A percentile compares a stretch with the other conserved stretches of the same genome.
These are phyloP conservation scores for Tetracladium setigerum DNA, from an alignment of 495 filamentous ascomycete genomes.

Conservation along the genomic window DNA sequence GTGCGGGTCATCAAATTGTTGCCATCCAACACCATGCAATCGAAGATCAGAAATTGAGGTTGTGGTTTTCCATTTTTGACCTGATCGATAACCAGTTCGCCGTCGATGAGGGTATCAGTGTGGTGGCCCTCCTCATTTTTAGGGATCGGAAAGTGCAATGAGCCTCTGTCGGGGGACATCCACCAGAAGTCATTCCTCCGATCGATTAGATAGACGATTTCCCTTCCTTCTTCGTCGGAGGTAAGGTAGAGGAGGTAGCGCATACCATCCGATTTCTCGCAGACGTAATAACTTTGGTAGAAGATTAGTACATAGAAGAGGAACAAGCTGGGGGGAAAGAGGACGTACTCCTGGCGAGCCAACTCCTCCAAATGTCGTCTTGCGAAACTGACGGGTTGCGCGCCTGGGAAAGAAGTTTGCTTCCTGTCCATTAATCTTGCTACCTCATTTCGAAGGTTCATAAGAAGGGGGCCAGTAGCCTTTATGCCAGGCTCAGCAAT, in stretches of 20 bases:
- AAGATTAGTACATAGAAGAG: not conserved
- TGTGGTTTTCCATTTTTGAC: constrained; percentile 51
- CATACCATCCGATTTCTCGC: constrained; percentile 96
- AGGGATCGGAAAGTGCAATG: constrained; percentile 72
- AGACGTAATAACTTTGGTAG: constrained; percentile 74
- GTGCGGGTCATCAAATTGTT: constrained; percentile 66
- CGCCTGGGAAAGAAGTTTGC: constrained; percentile 70
- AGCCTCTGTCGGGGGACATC: constrained; percentile 34
- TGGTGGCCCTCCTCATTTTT: constrained; percentile 61
- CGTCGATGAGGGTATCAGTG: constrained; percentile 76
- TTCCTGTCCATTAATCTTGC: constrained; percentile 64
- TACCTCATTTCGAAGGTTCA: constrained; percentile 63
- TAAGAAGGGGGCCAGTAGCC: constrained; percentile 46
- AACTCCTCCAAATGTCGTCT: constrained; percentile 71
- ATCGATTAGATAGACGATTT: constrained; percentile 82
- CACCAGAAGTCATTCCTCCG: constrained; percentile 95
- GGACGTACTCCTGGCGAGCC: constrained; percentile 58
- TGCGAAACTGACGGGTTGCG: constrained; percentile 89
- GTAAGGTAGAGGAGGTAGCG: constrained; percentile 89
- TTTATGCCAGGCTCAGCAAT: constrained; percentile 58
- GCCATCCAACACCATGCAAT: constrained; percentile 78
- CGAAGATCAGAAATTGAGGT: constrained; percentile 84
- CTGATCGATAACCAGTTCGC: constrained; percentile 82
- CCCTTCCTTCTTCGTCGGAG: constrained; percentile 36
- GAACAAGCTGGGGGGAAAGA: not conserved